phyloP scores from a whole-genome alignment of 441 rosid genomes.

The Gossypium schwendimanii region DNA sequence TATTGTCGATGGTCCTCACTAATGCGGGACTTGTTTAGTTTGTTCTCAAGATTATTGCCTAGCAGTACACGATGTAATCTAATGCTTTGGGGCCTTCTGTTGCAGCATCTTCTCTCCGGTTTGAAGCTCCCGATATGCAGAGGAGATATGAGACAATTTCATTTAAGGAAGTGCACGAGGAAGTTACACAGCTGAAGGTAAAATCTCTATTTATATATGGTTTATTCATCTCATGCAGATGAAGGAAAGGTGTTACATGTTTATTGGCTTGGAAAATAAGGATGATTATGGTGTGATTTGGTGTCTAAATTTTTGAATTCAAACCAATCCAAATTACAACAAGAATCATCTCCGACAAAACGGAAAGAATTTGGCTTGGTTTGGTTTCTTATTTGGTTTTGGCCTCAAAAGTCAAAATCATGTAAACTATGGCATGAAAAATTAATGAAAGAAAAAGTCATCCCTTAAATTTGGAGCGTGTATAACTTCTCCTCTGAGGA shows the following conservation, averaged over 20 bases:
- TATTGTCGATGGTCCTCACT: neutral
- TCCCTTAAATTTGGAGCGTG: neutral
- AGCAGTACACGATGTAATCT: conserved; percentile 3
- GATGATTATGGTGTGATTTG: neutral
- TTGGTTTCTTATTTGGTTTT: neutral
- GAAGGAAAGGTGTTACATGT: neutral
- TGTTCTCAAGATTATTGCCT: neutral
- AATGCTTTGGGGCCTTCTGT: conserved; percentile 16
- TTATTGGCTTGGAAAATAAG: neutral
- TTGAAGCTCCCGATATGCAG: conserved; percentile 66
- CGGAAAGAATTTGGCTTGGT: neutral
- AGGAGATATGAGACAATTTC: conserved; percentile 59
- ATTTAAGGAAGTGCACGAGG: conserved; percentile 57
- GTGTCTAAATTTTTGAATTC: neutral
- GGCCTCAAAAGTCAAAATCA: neutral
- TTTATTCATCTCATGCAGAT: conserved; percentile 1
- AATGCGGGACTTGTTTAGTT: neutral
- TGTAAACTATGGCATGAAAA: neutral
- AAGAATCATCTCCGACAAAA: neutral
- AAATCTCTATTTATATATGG: conserved; percentile 8
- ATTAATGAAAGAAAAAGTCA: neutral
- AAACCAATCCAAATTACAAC: neutral
- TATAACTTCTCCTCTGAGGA: neutral
- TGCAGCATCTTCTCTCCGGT: conserved; percentile 67
- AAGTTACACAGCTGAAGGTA: conserved; percentile 74